These are phyloP conservation scores for Clitoria ternatea DNA, from an alignment of 306 rosid genomes.

Conservation along the genomic window DNA sequence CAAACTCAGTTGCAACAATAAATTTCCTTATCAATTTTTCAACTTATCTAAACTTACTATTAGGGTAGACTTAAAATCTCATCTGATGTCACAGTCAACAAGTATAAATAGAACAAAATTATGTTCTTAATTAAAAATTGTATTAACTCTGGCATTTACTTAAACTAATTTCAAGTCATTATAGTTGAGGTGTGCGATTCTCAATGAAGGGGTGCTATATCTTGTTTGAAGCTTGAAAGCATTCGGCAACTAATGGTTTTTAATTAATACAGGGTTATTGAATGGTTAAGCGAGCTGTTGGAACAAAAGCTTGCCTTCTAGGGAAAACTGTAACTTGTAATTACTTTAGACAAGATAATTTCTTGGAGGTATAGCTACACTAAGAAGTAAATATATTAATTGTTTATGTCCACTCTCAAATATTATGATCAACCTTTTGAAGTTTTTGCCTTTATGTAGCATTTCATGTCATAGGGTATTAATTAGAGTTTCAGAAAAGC, in stretches of 20 bases:
- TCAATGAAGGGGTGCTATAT: not conserved
- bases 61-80: no score
- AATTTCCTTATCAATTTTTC: no score
- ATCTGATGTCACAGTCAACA: no score
- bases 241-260: constrained; percentile 22
- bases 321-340: constrained; percentile 95
- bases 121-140: no score
- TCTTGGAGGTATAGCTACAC: constrained; percentile 68
- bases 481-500: not conserved
- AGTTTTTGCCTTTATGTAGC: not conserved
- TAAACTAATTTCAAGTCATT: constrained; percentile 91
- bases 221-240: not conserved
- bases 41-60: no score
- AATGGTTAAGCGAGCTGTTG: constrained; percentile 99
- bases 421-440: not conserved
- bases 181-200: constrained; percentile 69
- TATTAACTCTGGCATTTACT: no score
- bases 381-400: not conserved
- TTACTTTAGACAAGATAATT: constrained; percentile 73
- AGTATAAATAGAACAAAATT: no score
- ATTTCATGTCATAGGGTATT: not conserved
- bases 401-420: no score
- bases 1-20: no score
- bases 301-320: constrained; percentile 94
- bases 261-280: constrained; percentile 75